phyloP scores from a whole-genome alignment of 2,329 filamentous ascomycete species.

The Alternaria atra region DNA sequence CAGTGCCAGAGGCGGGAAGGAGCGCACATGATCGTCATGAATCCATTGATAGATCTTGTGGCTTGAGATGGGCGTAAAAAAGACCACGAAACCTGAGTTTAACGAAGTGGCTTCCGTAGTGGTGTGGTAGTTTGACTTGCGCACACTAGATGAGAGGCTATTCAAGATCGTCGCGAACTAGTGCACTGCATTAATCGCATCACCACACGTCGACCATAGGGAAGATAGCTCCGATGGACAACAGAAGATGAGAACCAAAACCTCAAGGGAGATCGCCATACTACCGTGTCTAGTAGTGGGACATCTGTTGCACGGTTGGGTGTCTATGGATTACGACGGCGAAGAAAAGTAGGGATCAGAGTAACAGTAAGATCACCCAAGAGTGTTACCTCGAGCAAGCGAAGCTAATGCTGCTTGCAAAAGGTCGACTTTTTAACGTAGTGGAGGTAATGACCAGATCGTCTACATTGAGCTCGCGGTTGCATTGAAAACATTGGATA shows the following conservation, averaged over 20 bases:
- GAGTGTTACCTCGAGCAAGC: not conserved
- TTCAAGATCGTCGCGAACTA: not conserved
- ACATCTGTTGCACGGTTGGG: not conserved
- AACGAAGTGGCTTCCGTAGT: conserved; percentile 2
- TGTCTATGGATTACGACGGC: not conserved
- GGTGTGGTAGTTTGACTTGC: conserved; percentile 3
- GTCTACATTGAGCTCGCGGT: not conserved
- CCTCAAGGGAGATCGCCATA: not conserved
- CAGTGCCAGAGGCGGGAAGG: conserved; percentile 1
- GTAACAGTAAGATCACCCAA: not conserved
- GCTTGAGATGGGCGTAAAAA: conserved; percentile 6
- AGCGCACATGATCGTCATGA: conserved; percentile 5
- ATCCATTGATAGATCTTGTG: not conserved
- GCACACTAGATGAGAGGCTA: conserved; percentile 2
- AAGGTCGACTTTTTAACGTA: not conserved
- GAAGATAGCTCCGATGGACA: not conserved
- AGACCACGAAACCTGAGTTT: not conserved
- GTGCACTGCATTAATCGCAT: not conserved
- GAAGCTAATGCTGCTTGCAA: not conserved
- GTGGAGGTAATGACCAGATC: not conserved
- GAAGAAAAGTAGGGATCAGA: not conserved
- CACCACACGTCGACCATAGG: not conserved
- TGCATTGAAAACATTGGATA: not conserved
- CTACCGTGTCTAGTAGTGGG: not conserved
- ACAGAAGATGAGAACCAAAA: not conserved